Conservation (phyloP, 1,284 basidiomycete genomes). For the Cerioporus squamosus region DNA sequence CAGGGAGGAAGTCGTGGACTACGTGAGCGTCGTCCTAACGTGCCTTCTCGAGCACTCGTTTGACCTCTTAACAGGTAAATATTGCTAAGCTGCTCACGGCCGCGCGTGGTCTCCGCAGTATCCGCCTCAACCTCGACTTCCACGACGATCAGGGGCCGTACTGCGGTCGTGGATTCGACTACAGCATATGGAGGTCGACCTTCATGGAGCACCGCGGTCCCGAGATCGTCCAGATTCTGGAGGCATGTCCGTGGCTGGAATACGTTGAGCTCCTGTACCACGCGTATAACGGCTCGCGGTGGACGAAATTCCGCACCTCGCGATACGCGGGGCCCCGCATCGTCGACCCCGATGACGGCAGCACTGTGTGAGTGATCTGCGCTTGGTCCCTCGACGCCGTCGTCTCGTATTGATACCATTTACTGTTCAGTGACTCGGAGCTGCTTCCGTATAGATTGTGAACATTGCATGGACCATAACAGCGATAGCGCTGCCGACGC, state of each 20-base stretch:
- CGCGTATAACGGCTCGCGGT: neutral
- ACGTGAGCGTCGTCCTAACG: neutral
- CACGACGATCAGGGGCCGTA: neutral
- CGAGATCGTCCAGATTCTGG: neutral
- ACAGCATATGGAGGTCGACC: neutral
- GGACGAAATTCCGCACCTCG: too few relatives aligned
- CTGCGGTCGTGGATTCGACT: neutral
- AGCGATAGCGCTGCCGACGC: too few relatives aligned
- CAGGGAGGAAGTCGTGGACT: neutral
- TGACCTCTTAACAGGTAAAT: neutral
- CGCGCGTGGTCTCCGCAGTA: neutral
- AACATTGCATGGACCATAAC: too few relatives aligned
- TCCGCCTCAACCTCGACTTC: neutral
- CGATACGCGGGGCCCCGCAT: too few relatives aligned
- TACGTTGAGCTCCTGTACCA: neutral
- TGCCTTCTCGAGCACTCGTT: too few relatives aligned
- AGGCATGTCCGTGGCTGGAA: neutral
- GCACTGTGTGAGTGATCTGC: too few relatives aligned
- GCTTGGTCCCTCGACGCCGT: too few relatives aligned
- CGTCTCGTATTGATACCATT: too few relatives aligned
- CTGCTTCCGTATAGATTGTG: too few relatives aligned
- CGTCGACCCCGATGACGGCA: too few relatives aligned
- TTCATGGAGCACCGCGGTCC: neutral
- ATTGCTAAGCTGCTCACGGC: neutral
- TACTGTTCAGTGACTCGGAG: too few relatives aligned